phyloP scores from a whole-genome alignment of 305 asterid species.

The Fraxinus floribunda region DNA sequence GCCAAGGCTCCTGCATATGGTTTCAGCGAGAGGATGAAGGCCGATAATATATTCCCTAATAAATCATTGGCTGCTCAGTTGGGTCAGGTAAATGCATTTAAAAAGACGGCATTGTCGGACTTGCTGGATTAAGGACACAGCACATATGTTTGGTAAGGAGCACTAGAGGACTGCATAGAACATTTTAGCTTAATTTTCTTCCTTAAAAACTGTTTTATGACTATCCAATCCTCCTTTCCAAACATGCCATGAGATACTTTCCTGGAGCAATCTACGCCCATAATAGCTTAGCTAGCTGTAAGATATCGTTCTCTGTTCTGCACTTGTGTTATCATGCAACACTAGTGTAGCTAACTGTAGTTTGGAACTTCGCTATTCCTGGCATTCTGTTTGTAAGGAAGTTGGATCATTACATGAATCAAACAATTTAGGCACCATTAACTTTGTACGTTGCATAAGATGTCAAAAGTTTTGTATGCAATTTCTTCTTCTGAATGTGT shows the following conservation, averaged over 20 bases:
- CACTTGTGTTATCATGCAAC: background rate
- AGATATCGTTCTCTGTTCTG: background rate
- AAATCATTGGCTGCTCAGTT: conserved; percentile 34
- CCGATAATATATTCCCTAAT: conserved; percentile 51
- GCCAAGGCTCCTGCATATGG: conserved; percentile 79
- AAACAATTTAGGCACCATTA: background rate
- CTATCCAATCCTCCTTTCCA: background rate
- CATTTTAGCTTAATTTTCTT: background rate
- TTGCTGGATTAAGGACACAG: conserved; percentile 30
- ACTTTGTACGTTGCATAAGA: background rate
- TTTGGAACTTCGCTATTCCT: conserved; percentile 11
- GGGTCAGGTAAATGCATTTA: conserved; percentile 41
- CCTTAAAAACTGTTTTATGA: background rate
- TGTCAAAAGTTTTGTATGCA: background rate
- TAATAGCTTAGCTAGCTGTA: background rate
- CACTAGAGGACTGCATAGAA: background rate
- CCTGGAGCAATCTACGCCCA: background rate
- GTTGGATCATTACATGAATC: background rate
- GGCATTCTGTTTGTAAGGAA: background rate
- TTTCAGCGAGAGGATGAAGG: conserved; percentile 67
- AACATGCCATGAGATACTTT: background rate
- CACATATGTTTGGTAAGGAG: background rate
- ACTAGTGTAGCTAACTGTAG: background rate
- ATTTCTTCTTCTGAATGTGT: background rate
- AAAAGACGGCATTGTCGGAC: conserved; percentile 43